Evolutionary conservation across 352 stramenopile genomes (phyloP).

Genomic region (Paralagenidium karlingii): DNA sequence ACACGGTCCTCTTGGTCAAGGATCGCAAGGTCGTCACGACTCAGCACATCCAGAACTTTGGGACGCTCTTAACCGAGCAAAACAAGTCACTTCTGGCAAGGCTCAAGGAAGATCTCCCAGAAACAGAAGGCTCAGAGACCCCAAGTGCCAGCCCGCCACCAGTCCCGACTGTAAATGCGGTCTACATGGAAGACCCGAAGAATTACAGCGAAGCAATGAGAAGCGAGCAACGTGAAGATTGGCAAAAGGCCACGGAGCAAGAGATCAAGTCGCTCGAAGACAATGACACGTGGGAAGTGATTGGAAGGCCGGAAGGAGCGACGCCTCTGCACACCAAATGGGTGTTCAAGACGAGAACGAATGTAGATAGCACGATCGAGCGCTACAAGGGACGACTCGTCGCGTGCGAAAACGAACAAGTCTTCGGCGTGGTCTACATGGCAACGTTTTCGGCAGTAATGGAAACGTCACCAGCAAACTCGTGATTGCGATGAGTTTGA

Average conservation of each 20-base stretch:
- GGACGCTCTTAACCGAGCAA: background rate
- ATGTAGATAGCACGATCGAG: conserved; percentile 1
- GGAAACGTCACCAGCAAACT: background rate
- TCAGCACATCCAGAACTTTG: background rate
- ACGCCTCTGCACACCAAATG: conserved; percentile 1
- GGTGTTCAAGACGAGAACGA: conserved; percentile 4
- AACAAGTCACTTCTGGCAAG: background rate
- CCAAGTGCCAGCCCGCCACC: too few species aligned
- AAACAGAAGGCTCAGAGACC: too few species aligned
- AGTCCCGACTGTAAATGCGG: too few species aligned
- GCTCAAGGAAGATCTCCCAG: background rate
- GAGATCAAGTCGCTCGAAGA: background rate
- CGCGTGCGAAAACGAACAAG: conserved; percentile 1
- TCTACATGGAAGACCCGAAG: background rate
- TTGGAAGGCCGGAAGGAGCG: background rate
- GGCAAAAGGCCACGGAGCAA: background rate
- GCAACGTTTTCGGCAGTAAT: conserved; percentile 2
- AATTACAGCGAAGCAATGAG: background rate
- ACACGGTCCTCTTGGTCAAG: background rate
- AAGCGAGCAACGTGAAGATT: background rate
- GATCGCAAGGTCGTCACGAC: background rate
- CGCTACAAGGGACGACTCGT: conserved; percentile 5
- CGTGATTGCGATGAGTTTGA: background rate
- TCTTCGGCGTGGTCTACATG: conserved; percentile 1
- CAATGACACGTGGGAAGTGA: background rate